Conservation (phyloP, 176 grass and related monocot genomes). For the Hordeum marinum region DNA sequence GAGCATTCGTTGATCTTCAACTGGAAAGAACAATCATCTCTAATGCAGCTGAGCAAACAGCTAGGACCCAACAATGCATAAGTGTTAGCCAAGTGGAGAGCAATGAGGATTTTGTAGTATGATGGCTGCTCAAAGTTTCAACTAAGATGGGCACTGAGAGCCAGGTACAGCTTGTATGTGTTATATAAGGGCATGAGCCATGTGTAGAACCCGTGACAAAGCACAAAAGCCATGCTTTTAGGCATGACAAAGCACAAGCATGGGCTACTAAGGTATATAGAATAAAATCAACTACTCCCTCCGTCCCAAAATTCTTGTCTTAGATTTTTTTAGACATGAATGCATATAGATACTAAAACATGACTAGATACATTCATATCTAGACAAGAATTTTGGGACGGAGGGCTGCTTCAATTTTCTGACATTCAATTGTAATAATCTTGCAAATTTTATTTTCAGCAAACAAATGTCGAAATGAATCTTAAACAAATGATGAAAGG, state of each 20-base stretch:
- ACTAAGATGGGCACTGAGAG: background rate
- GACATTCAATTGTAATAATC: background rate
- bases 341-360: too few species aligned
- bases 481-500: background rate
- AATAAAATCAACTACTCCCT: background rate
- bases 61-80: conserved; percentile 43
- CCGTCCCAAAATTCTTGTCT: too few species aligned
- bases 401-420: background rate
- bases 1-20: conserved; percentile 6
- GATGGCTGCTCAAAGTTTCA: conserved; percentile 21
- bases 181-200: background rate
- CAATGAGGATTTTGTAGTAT: conserved; percentile 29
- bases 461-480: background rate
- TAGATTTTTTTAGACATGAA: too few species aligned
- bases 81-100: conserved; percentile 35
- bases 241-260: background rate
- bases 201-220: background rate
- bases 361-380: too few species aligned
- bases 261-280: background rate
- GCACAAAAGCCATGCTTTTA: background rate
- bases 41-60: conserved; percentile 44
- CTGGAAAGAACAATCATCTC: conserved; percentile 33
- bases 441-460: background rate
- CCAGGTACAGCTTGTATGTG: background rate
- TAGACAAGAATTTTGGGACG: too few species aligned